These are phyloP conservation scores for Chaetomium sp. DNA, from an alignment of 2,329 filamentous ascomycete species.

Conservation along the genomic window DNA sequence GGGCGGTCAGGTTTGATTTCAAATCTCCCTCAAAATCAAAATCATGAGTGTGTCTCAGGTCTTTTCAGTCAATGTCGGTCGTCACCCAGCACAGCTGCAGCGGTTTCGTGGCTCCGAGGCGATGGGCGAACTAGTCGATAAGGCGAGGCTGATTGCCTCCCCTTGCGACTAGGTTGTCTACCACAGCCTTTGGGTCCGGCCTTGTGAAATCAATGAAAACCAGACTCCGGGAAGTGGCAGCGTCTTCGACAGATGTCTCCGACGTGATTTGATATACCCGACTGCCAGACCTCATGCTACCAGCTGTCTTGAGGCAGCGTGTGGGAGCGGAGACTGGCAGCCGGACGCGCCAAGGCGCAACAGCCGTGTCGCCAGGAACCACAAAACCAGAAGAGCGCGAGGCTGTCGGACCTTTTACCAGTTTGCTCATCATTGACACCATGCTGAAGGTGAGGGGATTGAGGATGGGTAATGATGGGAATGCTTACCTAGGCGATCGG, in stretches of 20 bases:
- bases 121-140: constrained; percentile 18
- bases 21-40: constrained; percentile 16
- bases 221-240: constrained; percentile 57
- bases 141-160: constrained; percentile 25
- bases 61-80: constrained; percentile 70
- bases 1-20: constrained; percentile 15
- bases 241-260: constrained; percentile 30
- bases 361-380: constrained; percentile 33
- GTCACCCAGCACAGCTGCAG: constrained; percentile 53
- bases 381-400: constrained; percentile 45
- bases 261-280: constrained; percentile 32
- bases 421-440: constrained; percentile 48
- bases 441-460: background rate
- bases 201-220: constrained; percentile 50
- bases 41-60: constrained; percentile 59
- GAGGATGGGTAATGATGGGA: background rate
- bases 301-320: constrained; percentile 28
- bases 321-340: constrained; percentile 24
- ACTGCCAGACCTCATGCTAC: constrained; percentile 27
- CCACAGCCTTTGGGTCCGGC: constrained; percentile 53
- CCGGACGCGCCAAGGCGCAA: constrained; percentile 34
- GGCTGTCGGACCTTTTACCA: constrained; percentile 54
- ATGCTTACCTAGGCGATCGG: constrained; percentile 24
- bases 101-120: constrained; percentile 48
- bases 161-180: constrained; percentile 31